Conservation (phyloP, 2,329 filamentous ascomycete species). For the Epichloe brachyelytri region DNA sequence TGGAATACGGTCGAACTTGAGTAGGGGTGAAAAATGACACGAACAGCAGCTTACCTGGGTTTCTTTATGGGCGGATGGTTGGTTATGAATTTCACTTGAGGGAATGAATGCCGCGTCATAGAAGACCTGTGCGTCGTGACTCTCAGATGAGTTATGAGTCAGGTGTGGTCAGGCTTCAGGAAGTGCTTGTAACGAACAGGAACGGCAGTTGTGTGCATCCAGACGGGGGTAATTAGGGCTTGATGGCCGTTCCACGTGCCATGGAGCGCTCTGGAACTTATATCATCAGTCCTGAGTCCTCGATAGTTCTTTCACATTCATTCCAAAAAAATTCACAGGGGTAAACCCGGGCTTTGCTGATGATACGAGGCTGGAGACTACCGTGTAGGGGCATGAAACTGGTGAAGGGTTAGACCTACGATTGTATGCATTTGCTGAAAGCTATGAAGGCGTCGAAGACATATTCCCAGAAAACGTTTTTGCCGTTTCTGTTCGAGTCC, state of each 20-base stretch:
- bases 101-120: no score
- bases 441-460: no score
- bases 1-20: no score
- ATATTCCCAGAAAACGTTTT: no score
- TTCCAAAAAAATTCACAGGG: not conserved
- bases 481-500: no score
- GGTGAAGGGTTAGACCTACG: no score
- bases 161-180: not conserved
- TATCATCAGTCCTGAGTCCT: not conserved
- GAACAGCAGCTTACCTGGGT: not conserved
- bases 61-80: not conserved
- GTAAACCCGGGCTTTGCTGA: no score
- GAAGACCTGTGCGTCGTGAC: no score
- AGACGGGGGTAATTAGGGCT: not conserved
- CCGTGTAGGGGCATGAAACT: no score
- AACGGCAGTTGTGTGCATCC: not conserved
- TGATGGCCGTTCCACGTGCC: not conserved
- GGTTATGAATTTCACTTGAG: not conserved
- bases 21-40: not conserved
- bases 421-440: no score
- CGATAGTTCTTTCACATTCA: not conserved
- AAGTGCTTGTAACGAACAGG: not conserved
- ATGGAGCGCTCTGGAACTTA: not conserved
- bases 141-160: not conserved
- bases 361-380: no score